Evolutionary conservation across 129 eudicot genomes (phyloP).

Genomic region (Centaurea solstitialis): DNA sequence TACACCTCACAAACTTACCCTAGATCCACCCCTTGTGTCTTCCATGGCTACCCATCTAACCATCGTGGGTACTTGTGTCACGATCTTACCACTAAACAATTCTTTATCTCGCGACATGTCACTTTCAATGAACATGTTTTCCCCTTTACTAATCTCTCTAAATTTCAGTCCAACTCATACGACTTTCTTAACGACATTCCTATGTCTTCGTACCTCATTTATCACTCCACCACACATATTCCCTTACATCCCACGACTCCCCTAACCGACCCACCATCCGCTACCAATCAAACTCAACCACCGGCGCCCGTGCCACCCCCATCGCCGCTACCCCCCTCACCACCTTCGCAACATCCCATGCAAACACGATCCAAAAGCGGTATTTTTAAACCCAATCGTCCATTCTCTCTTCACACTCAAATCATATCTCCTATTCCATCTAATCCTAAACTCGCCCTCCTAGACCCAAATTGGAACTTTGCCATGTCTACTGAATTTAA

Average conservation of each 20-base stretch:
- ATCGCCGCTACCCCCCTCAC: too few species aligned
- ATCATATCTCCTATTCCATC: not conserved
- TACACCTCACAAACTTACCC: not conserved
- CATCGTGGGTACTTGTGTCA: not conserved
- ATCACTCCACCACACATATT: too few species aligned
- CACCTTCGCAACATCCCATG: not conserved
- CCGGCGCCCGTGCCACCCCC: too few species aligned
- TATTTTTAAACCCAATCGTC: not conserved
- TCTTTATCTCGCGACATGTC: not conserved
- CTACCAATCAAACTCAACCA: not conserved
- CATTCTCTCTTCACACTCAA: not conserved
- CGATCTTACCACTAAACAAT: not conserved
- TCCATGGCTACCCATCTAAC: too few species aligned
- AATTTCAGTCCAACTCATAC: too few species aligned
- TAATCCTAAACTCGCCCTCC: not conserved
- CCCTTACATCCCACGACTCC: not conserved
- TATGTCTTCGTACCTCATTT: not conserved
- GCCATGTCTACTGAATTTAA: too few species aligned
- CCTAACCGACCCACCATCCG: not conserved
- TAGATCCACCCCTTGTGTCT: not conserved
- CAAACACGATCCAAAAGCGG: not conserved
- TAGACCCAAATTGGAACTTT: too few species aligned
- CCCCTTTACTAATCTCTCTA: too few species aligned
- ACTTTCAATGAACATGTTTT: not conserved
- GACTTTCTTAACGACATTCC: not conserved